Base-by-base conservation (phyloP, 2,329 filamentous ascomycete species). In the Curvularia eragrostidis region DNA sequence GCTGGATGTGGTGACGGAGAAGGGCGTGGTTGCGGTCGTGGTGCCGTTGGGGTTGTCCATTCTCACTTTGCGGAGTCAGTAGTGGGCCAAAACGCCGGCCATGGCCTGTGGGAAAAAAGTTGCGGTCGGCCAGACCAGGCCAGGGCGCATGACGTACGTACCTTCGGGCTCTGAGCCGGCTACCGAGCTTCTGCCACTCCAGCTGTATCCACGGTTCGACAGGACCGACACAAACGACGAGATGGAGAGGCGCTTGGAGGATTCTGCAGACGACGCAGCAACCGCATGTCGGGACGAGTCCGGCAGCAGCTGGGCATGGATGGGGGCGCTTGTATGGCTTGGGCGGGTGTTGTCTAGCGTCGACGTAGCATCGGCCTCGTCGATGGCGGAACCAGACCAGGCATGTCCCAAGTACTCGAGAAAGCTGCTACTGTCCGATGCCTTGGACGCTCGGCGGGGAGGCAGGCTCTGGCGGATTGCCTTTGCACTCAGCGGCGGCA, bases 191-290 rank as follows among this genome's bases (percentile, higher is more conserved):
- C 79, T 72, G 62, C 64, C 80, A 75, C 75, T 85, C 67, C 66
- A 80, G 74, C 75, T 85, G 78, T 69, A 73, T 66, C 68, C 75
- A 84, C 86, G 62, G 79, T 82, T 68, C 54, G 75, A 75, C 63
- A 80, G 84, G 52, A 82, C 85, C 5, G 88, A 90, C 43, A 85
- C 85, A 23, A 90, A 79, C 0, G 90, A 93, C 7, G 89, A 91
- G 58, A 89, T 84, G 23, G 90, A 93, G 72, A 90, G 81, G 49
- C 90, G 86, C 68, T 91, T 89, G 43, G 81, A 81, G 43, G 81
- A 81, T 38, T 88, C 79, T 49, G 61, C 47, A 30, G 61, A 79
- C 43, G 39, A 28, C 13, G 21, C 41, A 36, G 60, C 60, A 56
- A 76, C 83, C 57, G 84, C 84, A 41, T 59, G 69, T 47, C 76